Conservation (phyloP, 225 moss, liverwort and hornwort genomes). For the Pseudisothecium myosuroides region DNA sequence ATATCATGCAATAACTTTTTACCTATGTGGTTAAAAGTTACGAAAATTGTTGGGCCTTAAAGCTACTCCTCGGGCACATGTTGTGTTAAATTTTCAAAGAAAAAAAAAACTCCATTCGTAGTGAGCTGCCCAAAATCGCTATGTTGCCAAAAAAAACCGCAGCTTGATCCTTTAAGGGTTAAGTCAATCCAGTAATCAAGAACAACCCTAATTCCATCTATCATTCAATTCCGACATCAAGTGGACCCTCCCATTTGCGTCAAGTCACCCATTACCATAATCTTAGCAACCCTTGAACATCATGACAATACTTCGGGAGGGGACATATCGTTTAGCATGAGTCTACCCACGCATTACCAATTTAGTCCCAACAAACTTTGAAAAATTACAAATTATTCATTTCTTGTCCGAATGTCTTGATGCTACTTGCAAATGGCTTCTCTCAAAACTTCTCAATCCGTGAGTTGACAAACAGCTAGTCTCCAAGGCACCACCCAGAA, state of each 20-base stretch:
- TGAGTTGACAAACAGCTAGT: too few species aligned
- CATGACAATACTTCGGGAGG: accelerated
- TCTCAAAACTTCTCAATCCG: not conserved
- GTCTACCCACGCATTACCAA: too few species aligned
- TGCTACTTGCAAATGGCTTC: not conserved
- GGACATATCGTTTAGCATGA: not conserved
- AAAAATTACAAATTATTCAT: not conserved
- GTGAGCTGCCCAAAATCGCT: too few species aligned
- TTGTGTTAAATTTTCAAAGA: too few species aligned
- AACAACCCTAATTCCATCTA: accelerated
- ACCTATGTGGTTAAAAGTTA: too few species aligned
- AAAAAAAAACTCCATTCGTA: too few species aligned
- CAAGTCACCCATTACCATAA: not conserved
- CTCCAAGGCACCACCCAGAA: not conserved
- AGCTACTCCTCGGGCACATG: too few species aligned
- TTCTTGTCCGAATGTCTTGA: not conserved
- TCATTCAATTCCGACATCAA: not conserved
- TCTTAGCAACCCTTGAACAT: not conserved
- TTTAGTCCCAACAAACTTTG: not conserved
- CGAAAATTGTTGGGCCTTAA: too few species aligned
- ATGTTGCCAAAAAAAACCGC: too few species aligned
- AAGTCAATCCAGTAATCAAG: accelerated
- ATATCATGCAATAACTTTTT: too few species aligned
- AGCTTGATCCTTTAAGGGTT: too few species aligned
- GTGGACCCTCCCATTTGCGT: accelerated